These are phyloP conservation scores for Fusarium avenaceum DNA, from an alignment of 2,329 filamentous ascomycete genomes.

Conservation along the genomic window DNA sequence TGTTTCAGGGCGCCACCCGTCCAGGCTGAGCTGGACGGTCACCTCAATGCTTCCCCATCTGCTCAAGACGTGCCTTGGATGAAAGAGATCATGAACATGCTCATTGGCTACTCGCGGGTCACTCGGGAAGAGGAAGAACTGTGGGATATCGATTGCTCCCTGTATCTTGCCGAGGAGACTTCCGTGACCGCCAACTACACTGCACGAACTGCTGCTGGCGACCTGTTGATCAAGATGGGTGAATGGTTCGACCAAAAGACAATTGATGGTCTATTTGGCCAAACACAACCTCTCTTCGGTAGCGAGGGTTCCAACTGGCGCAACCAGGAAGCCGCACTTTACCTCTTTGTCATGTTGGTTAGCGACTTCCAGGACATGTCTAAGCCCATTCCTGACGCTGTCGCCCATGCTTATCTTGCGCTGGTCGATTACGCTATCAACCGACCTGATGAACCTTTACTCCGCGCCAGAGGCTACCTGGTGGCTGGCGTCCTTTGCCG, in stretches of 20 bases:
- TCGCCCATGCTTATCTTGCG: constrained; percentile 81
- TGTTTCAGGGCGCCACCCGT: constrained; percentile 90
- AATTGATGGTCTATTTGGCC: constrained; percentile 81
- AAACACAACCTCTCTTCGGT: constrained; percentile 81
- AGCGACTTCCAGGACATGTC: constrained; percentile 85
- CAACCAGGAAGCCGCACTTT: constrained; percentile 83
- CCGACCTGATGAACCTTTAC: constrained; percentile 76
- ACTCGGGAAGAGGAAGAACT: constrained; percentile 92
- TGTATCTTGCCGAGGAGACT: constrained; percentile 95
- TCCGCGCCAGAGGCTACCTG: constrained; percentile 88
- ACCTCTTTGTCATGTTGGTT: constrained; percentile 85
- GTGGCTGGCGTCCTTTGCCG: constrained; percentile 85
- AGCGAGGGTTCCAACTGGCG: constrained; percentile 66
- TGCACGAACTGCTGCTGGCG: constrained; percentile 90
- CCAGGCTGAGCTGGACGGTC: constrained; percentile 86
- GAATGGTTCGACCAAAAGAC: constrained; percentile 87
- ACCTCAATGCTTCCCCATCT: constrained; percentile 73
- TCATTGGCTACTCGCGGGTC: constrained; percentile 88
- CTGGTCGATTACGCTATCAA: constrained; percentile 84
- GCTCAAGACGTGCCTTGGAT: constrained; percentile 82
- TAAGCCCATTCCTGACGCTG: constrained; percentile 76
- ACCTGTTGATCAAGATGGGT: constrained; percentile 90
- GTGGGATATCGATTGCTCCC: constrained; percentile 96
- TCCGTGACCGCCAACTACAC: constrained; percentile 97
- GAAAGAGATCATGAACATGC: constrained; percentile 86